These are phyloP conservation scores for Candida alai DNA, from an alignment of 805 yeast genomes.

Conservation along the genomic window DNA sequence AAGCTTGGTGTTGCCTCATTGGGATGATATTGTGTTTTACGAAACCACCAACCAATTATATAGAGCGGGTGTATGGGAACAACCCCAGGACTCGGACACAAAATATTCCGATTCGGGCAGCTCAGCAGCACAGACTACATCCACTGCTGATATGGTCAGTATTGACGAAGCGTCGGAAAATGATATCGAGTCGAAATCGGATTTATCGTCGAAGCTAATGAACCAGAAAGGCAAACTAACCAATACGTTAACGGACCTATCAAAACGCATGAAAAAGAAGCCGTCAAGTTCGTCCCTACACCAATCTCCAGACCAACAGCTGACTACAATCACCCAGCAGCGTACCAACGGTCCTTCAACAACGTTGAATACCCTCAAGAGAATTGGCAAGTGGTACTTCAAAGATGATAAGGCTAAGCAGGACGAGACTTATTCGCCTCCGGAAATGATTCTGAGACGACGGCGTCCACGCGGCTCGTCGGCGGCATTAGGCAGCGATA, in stretches of 20 bases:
- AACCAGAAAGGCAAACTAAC: constrained; percentile 15
- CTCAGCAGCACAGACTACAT: too few relatives aligned
- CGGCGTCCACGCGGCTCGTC: constrained; percentile 31
- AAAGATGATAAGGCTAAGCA: constrained; percentile 34
- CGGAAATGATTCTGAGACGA: constrained; percentile 66
- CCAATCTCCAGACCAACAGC: neutral
- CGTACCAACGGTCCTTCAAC: constrained; percentile 6
- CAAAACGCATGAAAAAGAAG: constrained; percentile 20
- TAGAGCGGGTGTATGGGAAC: constrained; percentile 87
- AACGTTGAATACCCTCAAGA: constrained; percentile 43
- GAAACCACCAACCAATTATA: constrained; percentile 65
- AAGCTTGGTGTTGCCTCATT: constrained; percentile 76
- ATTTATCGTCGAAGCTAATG: constrained; percentile 5
- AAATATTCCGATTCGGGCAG: neutral
- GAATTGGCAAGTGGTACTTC: constrained; percentile 67
- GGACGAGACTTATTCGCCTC: constrained; percentile 38
- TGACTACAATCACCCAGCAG: neutral
- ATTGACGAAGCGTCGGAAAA: neutral
- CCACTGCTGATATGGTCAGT: neutral
- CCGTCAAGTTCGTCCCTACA: constrained; percentile 1
- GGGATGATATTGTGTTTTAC: constrained; percentile 82
- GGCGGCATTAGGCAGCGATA: constrained; percentile 6
- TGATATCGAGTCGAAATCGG: constrained; percentile 11
- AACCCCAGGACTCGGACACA: constrained; percentile 7
- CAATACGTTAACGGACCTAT: constrained; percentile 22